Percentiles rank a stretch among this genome's conserved stretches.
phyloP scores from a whole-genome alignment of 768 basidiomycete species.

The Naganishia antarctica region DNA sequence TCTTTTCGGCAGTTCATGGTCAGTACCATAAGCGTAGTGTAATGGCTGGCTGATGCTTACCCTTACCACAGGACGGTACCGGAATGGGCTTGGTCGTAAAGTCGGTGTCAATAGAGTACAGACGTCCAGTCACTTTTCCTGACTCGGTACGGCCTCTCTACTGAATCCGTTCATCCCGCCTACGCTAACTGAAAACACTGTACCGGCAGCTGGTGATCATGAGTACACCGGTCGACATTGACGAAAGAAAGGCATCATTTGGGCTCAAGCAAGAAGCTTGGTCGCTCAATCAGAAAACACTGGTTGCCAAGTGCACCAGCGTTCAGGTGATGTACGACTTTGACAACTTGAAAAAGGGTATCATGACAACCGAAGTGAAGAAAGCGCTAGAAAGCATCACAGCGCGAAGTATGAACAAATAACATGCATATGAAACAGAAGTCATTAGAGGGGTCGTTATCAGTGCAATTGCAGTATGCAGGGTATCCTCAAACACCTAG shows the following conservation, averaged over 20 bases:
- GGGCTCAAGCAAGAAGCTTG: slow-evolving; percentile 12
- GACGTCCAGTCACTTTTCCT: slow-evolving; percentile 23
- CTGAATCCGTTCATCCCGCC: neutral
- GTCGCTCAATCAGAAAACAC: slow-evolving; percentile 13
- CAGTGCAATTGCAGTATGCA: neutral
- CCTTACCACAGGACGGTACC: slow-evolving; percentile 2
- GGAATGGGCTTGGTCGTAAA: slow-evolving; percentile 21
- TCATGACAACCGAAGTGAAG: slow-evolving; percentile 17
- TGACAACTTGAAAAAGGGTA: slow-evolving; percentile 18
- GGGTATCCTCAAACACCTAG: too few species aligned
- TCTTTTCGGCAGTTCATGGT: slow-evolving; percentile 13
- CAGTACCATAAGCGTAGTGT: too few species aligned
- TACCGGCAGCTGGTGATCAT: slow-evolving; percentile 19
- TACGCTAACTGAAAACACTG: neutral
- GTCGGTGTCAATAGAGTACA: slow-evolving; percentile 20
- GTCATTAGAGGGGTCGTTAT: neutral
- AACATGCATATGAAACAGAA: neutral
- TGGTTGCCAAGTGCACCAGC: slow-evolving; percentile 24
- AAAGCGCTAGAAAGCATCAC: slow-evolving; percentile 4
- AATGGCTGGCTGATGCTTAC: too few species aligned
- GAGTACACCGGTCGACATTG: slow-evolving; percentile 5
- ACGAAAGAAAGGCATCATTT: slow-evolving; percentile 18
- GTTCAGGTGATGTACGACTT: slow-evolving; percentile 29
- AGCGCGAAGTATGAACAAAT: neutral
- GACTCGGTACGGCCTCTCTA: slow-evolving; percentile 12